These are phyloP conservation scores for Oryza officinalis DNA, from an alignment of 176 grass and related monocot genomes.

Conservation along the genomic window DNA sequence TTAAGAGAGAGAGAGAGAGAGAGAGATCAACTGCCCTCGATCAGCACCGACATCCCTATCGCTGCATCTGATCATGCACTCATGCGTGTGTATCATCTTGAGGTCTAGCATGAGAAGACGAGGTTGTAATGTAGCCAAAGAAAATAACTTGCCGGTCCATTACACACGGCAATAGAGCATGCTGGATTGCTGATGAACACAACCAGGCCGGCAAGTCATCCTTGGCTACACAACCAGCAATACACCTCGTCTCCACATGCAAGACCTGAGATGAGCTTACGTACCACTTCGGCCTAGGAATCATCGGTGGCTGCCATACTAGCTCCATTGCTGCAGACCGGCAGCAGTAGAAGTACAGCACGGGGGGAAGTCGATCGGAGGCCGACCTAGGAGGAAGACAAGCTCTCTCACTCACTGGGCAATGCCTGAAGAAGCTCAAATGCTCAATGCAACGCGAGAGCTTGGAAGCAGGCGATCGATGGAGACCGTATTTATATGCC, in stretches of 20 bases:
- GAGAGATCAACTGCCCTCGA: not conserved
- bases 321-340: not conserved
- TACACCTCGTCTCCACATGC: constrained; percentile 76
- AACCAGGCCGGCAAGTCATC: constrained; percentile 80
- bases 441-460: not conserved
- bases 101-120: constrained; percentile 79
- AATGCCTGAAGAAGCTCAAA: not conserved
- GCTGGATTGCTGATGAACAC: not conserved
- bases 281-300: not conserved
- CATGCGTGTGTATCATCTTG: constrained; percentile 41
- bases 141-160: constrained; percentile 58
- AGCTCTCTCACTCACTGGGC: not conserved
- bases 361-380: too few species aligned
- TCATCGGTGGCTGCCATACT: not conserved
- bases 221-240: constrained; percentile 71
- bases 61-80: not conserved
- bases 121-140: constrained; percentile 77
- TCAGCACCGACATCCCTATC: not conserved
- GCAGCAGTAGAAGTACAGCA: not conserved
- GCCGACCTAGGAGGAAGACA: not conserved
- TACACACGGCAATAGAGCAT: not conserved
- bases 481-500: not conserved
- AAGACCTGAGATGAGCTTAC: constrained; percentile 47
- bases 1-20: not conserved
- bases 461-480: not conserved